A percentile compares a stretch with the other conserved stretches of the same genome.
Evolutionary conservation across 2,329 filamentous ascomycete genomes (phyloP).

Genomic region (Diaporthe sp.): DNA sequence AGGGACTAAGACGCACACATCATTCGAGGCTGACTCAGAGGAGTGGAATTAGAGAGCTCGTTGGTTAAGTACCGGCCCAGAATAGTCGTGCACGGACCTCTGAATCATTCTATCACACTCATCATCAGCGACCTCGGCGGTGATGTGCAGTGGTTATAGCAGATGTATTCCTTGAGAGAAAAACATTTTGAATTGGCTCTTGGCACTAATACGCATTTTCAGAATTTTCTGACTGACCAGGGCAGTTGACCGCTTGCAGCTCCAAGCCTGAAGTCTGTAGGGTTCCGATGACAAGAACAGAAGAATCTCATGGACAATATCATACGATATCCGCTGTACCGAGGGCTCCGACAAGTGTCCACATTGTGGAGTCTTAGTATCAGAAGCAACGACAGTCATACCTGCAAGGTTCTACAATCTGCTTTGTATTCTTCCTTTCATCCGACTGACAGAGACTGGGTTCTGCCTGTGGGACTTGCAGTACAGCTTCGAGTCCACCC

Average conservation of each 20-base stretch:
- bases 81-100: conserved; percentile 22
- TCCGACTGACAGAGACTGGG: not conserved
- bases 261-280: not conserved
- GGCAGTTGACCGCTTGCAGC: not conserved
- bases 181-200: no score
- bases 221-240: not conserved
- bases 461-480: not conserved
- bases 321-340: conserved; percentile 4
- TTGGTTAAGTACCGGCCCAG: not conserved
- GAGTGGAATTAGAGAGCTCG: not conserved
- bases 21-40: conserved; percentile 30
- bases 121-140: not conserved
- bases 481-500: accelerated
- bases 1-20: not conserved
- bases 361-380: not conserved
- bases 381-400: not conserved
- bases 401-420: not conserved
- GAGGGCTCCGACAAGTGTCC: not conserved
- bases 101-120: not conserved
- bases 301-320: not conserved
- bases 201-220: not conserved
- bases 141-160: not conserved
- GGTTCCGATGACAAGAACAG: not conserved
- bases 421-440: not conserved
- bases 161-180: not conserved